Percentiles rank a stretch among this genome's conserved stretches.
Evolutionary conservation across 1,139 yeast species (phyloP).

Genomic region (Pichia sp.): DNA sequence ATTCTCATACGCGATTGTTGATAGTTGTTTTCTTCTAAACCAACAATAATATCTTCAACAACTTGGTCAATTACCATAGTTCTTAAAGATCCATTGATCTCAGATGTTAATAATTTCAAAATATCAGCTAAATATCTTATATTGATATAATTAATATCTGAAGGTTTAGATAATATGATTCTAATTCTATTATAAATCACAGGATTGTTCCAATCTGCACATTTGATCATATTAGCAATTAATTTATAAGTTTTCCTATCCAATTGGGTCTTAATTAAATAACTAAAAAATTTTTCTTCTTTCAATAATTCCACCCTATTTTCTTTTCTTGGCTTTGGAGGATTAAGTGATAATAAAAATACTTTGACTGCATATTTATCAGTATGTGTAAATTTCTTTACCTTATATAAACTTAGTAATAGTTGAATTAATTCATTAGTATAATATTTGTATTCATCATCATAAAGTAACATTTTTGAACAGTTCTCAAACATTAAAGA

Average conservation of each 20-base stretch:
- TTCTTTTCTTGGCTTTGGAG: conserved; percentile 40
- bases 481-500: conserved; percentile 65
- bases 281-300: conserved; percentile 45
- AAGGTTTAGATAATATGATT: conserved; percentile 57
- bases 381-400: conserved; percentile 45
- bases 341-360: conserved; percentile 54
- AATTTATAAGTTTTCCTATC: conserved; percentile 32
- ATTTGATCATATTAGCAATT: conserved; percentile 38
- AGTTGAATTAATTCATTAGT: conserved; percentile 62
- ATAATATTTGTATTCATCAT: conserved; percentile 51
- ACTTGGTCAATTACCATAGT: conserved; percentile 55
- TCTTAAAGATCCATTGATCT: conserved; percentile 34
- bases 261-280: conserved; percentile 49
- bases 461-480: conserved; percentile 62
- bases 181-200: conserved; percentile 38
- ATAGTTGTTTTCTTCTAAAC: conserved; percentile 62
- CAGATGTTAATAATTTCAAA: conserved; percentile 34
- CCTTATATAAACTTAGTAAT: conserved; percentile 44
- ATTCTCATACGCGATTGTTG: conserved; percentile 55
- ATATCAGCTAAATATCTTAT: conserved; percentile 41
- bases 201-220: conserved; percentile 43
- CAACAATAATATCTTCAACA: conserved; percentile 56
- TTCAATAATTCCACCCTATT: conserved; percentile 28
- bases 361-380: conserved; percentile 57
- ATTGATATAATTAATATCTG: conserved; percentile 52